These are phyloP conservation scores for Cutaneotrichosporon cutaneum DNA, from an alignment of 1,284 basidiomycete species.

Conservation along the genomic window DNA sequence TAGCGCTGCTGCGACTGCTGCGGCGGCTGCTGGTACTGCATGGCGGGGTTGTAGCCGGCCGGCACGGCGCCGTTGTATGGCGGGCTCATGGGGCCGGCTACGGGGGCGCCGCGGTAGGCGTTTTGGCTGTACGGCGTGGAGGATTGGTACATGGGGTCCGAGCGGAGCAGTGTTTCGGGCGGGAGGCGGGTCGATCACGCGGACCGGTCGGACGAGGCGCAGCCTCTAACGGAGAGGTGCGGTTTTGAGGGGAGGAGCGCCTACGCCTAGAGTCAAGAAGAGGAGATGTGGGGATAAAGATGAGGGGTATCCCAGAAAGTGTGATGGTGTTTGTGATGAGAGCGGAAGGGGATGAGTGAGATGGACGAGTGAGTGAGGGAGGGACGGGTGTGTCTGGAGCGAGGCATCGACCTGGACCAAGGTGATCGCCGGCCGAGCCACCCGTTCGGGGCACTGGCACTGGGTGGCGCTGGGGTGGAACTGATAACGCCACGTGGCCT, in stretches of 20 bases:
- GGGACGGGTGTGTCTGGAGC: too few relatives aligned
- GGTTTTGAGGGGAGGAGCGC: neutral
- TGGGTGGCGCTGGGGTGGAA: too few relatives aligned
- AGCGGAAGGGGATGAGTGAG: neutral
- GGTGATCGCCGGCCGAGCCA: too few relatives aligned
- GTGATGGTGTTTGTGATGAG: too few relatives aligned
- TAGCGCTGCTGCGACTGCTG: constrained; percentile 4
- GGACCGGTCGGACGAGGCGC: neutral
- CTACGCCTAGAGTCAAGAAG: neutral
- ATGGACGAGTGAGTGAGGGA: neutral
- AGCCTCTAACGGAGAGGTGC: neutral
- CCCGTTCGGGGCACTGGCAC: too few relatives aligned
- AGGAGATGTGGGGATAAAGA: neutral
- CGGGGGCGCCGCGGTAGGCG: constrained; percentile 5
- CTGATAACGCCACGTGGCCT: constrained; percentile 2
- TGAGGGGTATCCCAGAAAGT: neutral
- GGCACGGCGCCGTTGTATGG: neutral
- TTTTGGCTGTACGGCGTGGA: constrained; percentile 5
- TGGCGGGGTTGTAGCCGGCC: neutral
- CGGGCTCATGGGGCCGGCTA: neutral
- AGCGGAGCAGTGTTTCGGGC: neutral
- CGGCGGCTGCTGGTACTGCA: constrained; percentile 9
- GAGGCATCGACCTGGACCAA: too few relatives aligned
- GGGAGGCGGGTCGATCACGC: neutral
- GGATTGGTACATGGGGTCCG: constrained; percentile 6